Conservation (phyloP, 192 early-diverging fungal species). For the Coemansia sp. region DNA sequence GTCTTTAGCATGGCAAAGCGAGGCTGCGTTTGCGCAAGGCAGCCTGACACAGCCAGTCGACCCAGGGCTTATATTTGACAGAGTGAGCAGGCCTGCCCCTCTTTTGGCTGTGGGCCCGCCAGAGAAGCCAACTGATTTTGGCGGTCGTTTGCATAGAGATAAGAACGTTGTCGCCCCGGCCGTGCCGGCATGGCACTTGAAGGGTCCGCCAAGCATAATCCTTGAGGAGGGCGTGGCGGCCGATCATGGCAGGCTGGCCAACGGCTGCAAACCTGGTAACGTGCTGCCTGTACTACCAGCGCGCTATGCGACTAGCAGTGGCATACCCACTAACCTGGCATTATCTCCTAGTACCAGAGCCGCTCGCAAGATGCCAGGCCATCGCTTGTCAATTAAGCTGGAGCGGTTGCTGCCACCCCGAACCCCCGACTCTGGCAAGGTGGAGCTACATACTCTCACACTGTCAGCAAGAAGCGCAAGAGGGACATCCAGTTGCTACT, state of each 20-base stretch:
- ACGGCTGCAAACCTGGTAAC: background rate
- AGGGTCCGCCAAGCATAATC: background rate
- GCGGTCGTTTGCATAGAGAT: background rate
- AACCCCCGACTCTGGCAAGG: background rate
- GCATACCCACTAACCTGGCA: background rate
- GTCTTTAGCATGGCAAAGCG: constrained; percentile 42
- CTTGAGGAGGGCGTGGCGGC: background rate
- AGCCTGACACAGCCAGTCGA: constrained; percentile 4
- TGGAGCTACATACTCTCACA: background rate
- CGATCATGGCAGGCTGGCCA: background rate
- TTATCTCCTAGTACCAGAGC: background rate
- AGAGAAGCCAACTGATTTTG: too few relatives aligned
- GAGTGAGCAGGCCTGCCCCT: background rate
- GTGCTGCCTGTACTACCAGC: background rate
- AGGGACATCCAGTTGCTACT: background rate
- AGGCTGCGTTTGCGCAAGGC: background rate
- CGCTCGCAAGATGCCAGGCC: background rate
- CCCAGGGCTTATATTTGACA: constrained; percentile 26
- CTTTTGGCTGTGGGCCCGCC: background rate
- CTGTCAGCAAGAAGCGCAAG: background rate
- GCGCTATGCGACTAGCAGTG: background rate
- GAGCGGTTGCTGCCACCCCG: constrained; percentile 17
- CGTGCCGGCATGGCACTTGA: background rate
- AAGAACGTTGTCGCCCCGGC: background rate
- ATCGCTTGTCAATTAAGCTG: constrained; percentile 22